A percentile compares a stretch with the other conserved stretches of the same genome.
These are phyloP conservation scores for Silene noctiflora DNA, from an alignment of 179 eudicot genomes.

Conservation along the genomic window DNA sequence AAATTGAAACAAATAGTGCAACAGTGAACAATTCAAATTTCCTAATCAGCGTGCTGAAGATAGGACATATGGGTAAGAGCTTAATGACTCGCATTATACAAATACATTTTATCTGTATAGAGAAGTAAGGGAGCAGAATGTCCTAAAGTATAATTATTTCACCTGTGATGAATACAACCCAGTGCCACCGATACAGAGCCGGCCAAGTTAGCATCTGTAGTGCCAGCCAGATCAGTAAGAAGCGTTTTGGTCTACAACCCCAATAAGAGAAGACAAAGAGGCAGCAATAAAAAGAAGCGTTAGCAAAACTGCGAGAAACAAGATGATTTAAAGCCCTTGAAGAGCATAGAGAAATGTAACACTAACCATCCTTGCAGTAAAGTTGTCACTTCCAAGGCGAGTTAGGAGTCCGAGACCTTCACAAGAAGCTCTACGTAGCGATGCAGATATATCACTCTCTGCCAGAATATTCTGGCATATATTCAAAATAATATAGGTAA, in stretches of 20 bases:
- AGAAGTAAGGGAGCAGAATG: neutral
- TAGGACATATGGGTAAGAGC: conserved; percentile 6
- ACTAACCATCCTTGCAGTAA: conserved; percentile 89
- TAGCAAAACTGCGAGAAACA: neutral
- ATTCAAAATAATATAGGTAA: conserved; percentile 6
- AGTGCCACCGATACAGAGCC: conserved; percentile 89
- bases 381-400: conserved; percentile 83
- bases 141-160: conserved; percentile 15
- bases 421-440: conserved; percentile 90
- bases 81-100: neutral
- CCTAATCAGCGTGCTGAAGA: neutral
- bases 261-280: neutral
- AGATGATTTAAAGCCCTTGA: conserved; percentile 7
- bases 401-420: conserved; percentile 96
- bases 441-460: conserved; percentile 85
- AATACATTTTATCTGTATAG: neutral
- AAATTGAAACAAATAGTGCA: neutral
- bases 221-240: conserved; percentile 62
- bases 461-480: conserved; percentile 69
- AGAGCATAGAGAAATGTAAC: conserved; percentile 10
- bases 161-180: conserved; percentile 98
- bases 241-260: conserved; percentile 59
- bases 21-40: neutral
- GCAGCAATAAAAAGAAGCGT: neutral
- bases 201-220: conserved; percentile 59